Base-by-base conservation (phyloP, 306 rosid species). In the Cucurbita moschata region DNA sequence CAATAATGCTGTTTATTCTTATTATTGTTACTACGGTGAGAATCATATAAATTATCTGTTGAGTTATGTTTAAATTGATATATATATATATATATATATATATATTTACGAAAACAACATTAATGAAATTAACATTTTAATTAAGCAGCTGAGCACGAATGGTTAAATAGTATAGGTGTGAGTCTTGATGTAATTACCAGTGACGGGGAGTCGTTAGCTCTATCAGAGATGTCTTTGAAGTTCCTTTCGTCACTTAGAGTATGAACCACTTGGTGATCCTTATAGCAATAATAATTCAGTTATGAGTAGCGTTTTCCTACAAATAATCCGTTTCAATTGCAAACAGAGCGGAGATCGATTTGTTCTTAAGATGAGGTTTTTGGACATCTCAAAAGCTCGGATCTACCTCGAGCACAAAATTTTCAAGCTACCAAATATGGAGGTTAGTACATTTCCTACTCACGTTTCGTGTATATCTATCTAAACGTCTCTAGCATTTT, bases 21-120 rank as follows among this genome's bases (percentile, higher is more conserved):
- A 91, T 79, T 92, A 92, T 79, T 92, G 98, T 68, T 96, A 90
- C 74, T 93, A 86, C 18, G 88, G 98, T 92, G 61, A 84, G 90
- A 54, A 65, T 49, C n/a, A 13, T 0, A 13, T 14, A 6, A 13
- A 50, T 49, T 13, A 12, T 5, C 6, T 13, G 5, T 10, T 12
- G 5, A 10, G 4, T 10, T 47, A 10, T 47, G 11, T 10, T 12
- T 10, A 10, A 11, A 12, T 9, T 2, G 11, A 21, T 21, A n/a
- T n/a, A n/a, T n/a, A n/a, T n/a, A n/a, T n/a, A n/a, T 21, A 21
- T 21, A 21, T 21, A 21, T 21, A 21, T 21, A 21, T 21, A 21
- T 21, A 21, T 21, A 21, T 21, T 21, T 21, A 21, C 23, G 10
- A 44, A 8, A 44, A 44, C 49, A 30, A 30, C 4, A 30, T 44